Percentiles rank a stretch among this genome's conserved stretches.
These are phyloP conservation scores for Amanita molliuscula DNA, from an alignment of 768 basidiomycete species.

Conservation along the genomic window DNA sequence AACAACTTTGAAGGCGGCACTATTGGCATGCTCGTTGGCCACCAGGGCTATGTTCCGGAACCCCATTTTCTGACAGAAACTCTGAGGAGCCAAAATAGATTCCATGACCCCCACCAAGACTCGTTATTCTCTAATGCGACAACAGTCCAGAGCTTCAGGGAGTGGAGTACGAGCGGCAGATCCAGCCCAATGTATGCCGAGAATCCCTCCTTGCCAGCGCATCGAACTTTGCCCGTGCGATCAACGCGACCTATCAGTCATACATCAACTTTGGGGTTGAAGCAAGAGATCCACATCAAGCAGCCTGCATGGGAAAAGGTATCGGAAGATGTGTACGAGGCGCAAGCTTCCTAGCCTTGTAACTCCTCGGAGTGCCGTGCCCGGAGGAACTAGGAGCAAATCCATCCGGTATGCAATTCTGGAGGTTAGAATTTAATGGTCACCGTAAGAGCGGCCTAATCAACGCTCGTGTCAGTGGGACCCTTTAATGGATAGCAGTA, in stretches of 20 bases:
- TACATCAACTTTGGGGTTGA: conserved; percentile 24
- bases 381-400: conserved; percentile 51
- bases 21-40: conserved; percentile 77
- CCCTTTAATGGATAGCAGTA: conserved; percentile 81
- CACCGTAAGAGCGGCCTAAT: conserved; percentile 4
- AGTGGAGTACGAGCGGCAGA: conserved; percentile 58
- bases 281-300: conserved; percentile 11
- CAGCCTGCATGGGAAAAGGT: conserved; percentile 37
- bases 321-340: conserved; percentile 60
- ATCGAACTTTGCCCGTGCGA: conserved; percentile 45
- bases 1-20: conserved; percentile 46
- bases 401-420: conserved; percentile 79
- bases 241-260: conserved; percentile 61
- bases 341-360: conserved; percentile 65
- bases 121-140: conserved; percentile 76
- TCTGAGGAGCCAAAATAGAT: conserved; percentile 71
- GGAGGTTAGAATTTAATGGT: conserved; percentile 39
- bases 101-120: conserved; percentile 85
- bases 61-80: conserved; percentile 84
- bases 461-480: conserved; percentile 51
- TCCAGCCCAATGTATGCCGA: conserved; percentile 30
- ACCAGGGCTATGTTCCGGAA: conserved; percentile 75
- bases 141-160: conserved; percentile 70
- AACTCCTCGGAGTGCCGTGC: conserved; percentile 60
- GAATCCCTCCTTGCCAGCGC: conserved; percentile 15